Percentiles rank a stretch among this genome's conserved stretches.
Conservation (phyloP, 1,284 basidiomycete species). For the Cryptococcus neoformans region DNA sequence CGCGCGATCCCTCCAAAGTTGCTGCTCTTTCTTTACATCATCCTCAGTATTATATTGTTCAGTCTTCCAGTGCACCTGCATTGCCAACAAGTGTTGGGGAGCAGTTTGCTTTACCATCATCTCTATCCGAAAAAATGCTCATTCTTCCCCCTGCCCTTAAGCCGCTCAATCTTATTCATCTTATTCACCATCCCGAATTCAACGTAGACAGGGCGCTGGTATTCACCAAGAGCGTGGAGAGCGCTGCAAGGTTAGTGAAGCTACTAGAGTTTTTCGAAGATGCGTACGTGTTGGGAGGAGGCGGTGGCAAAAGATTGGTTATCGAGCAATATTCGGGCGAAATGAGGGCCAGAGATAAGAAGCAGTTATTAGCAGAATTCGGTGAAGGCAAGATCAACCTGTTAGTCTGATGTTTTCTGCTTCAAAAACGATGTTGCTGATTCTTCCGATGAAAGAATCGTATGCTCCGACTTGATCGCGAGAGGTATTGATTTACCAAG, state of each 20-base stretch:
- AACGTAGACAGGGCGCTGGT: constrained; percentile 60
- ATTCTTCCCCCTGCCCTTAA: constrained; percentile 77
- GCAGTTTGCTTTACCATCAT: constrained; percentile 76
- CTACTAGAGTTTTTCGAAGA: constrained; percentile 80
- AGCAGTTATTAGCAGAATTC: constrained; percentile 70
- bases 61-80: constrained; percentile 40
- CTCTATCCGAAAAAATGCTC: constrained; percentile 78
- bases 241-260: constrained; percentile 74
- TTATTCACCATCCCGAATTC: constrained; percentile 58
- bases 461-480: constrained; percentile 94
- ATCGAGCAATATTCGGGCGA: constrained; percentile 84
- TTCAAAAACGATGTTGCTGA: background rate
- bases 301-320: constrained; percentile 47
- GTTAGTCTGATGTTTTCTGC: constrained; percentile 52
- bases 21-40: constrained; percentile 72
- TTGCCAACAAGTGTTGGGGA: constrained; percentile 51
- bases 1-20: constrained; percentile 89
- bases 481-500: constrained; percentile 94
- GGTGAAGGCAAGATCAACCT: constrained; percentile 76
- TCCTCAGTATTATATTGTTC: constrained; percentile 87
- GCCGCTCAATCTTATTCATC: constrained; percentile 83
- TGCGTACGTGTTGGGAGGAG: constrained; percentile 44
- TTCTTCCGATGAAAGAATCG: constrained; percentile 58
- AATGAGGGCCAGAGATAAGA: constrained; percentile 62
- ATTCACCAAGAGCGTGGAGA: constrained; percentile 95